Evolutionary conservation across 495 filamentous ascomycete genomes (phyloP).

Genomic region (Trichoderma parareesei): DNA sequence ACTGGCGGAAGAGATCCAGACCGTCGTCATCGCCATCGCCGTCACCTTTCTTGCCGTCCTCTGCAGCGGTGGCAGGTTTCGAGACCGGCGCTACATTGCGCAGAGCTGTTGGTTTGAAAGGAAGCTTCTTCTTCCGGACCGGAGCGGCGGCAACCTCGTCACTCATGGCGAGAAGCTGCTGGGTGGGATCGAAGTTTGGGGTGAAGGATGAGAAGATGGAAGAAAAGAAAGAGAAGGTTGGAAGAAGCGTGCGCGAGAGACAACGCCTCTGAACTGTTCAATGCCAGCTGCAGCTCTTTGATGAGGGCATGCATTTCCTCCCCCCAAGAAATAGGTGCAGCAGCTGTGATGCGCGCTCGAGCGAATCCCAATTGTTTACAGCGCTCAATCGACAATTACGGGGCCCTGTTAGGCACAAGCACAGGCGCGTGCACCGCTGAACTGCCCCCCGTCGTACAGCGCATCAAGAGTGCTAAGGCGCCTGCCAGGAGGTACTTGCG

Average conservation of each 20-base stretch:
- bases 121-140: constrained; percentile 6
- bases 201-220: background rate
- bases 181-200: background rate
- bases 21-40: constrained; percentile 9
- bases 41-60: background rate
- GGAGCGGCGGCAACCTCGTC: constrained; percentile 5
- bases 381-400: background rate
- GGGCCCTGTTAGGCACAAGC: background rate
- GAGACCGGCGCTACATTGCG: constrained; percentile 2
- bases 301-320: too few species aligned
- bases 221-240: too few species aligned
- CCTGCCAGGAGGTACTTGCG: background rate
- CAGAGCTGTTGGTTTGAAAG: constrained; percentile 13
- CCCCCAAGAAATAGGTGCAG: too few species aligned
- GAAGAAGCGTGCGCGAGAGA: too few species aligned
- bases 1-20: constrained; percentile 8
- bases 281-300: too few species aligned
- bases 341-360: too few species aligned
- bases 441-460: background rate
- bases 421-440: constrained; percentile 6
- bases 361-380: background rate
- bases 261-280: too few species aligned
- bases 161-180: background rate
- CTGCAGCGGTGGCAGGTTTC: background rate
- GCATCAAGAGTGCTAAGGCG: background rate